These are phyloP conservation scores for Dioszegia crocea DNA, from an alignment of 768 basidiomycete species.

Conservation along the genomic window DNA sequence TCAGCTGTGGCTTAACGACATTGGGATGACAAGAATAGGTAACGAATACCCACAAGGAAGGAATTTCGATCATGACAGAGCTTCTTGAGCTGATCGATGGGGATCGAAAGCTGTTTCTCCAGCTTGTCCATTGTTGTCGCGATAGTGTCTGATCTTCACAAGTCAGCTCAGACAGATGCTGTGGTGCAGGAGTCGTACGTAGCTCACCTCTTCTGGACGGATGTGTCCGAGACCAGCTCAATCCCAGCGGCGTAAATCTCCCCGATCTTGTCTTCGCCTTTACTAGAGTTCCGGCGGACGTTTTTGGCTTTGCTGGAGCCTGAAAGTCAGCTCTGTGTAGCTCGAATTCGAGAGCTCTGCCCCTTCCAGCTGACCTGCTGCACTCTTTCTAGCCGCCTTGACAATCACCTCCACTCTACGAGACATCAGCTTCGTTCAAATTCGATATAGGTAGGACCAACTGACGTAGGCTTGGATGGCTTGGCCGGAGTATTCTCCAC, in stretches of 20 bases:
- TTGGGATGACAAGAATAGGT: not conserved
- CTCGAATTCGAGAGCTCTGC: too few relatives aligned
- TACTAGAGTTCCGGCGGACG: not conserved
- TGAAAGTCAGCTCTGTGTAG: not conserved
- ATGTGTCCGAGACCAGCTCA: not conserved
- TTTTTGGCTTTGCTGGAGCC: not conserved
- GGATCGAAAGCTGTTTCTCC: not conserved
- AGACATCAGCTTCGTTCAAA: not conserved
- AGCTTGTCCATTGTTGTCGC: not conserved
- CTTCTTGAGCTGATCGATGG: not conserved
- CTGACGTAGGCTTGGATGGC: not conserved
- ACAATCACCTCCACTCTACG: too few relatives aligned
- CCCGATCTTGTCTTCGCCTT: not conserved
- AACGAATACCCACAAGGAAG: not conserved
- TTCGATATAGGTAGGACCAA: too few relatives aligned
- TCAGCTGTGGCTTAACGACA: not conserved
- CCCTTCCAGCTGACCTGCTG: too few relatives aligned
- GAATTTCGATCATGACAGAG: not conserved
- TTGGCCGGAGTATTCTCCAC: not conserved
- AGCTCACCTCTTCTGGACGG: not conserved
- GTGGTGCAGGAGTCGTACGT: too few relatives aligned
- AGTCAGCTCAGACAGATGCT: not conserved
- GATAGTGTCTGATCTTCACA: not conserved
- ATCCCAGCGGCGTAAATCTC: conserved; percentile 2
- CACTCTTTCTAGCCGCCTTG: not conserved